phyloP scores from a whole-genome alignment of 352 stramenopile species.

The Pythium brachiatum region DNA sequence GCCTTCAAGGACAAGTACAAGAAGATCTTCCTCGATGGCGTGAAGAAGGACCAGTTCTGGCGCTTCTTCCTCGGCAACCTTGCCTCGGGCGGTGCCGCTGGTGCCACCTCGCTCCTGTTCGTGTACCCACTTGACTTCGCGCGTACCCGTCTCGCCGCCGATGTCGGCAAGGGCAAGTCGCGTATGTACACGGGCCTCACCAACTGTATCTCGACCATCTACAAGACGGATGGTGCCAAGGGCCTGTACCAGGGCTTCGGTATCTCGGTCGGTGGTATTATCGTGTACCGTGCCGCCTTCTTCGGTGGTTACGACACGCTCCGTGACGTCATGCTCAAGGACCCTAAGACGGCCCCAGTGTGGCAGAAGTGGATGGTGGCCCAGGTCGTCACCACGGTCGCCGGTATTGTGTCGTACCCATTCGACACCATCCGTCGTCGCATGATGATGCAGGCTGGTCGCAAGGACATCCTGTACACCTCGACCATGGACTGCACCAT shows the following conservation, averaged over 20 bases:
- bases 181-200: constrained; percentile 97
- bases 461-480: constrained; percentile 97
- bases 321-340: constrained; percentile 82
- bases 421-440: constrained; percentile 95
- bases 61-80: constrained; percentile 99
- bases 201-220: constrained; percentile 97
- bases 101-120: constrained; percentile 95
- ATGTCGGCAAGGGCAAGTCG: constrained; percentile 96
- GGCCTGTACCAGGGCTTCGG: constrained; percentile 99
- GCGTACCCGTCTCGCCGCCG: constrained; percentile 97
- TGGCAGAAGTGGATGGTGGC: constrained; percentile 91
- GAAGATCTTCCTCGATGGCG: constrained; percentile 82
- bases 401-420: constrained; percentile 95
- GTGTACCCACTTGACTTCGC: constrained; percentile 98
- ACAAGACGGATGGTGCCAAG: constrained; percentile 86
- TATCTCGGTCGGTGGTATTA: constrained; percentile 98
- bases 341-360: constrained; percentile 85
- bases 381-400: constrained; percentile 88
- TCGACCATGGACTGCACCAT: constrained; percentile 95
- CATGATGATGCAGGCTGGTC: constrained; percentile 98
- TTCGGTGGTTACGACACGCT: constrained; percentile 98
- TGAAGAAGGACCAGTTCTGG: constrained; percentile 96
- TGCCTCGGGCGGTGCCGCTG: constrained; percentile 95
- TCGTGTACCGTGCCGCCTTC: constrained; percentile 98
- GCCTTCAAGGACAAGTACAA: constrained; percentile 95